A percentile compares a stretch with the other conserved stretches of the same genome.
Evolutionary conservation across 179 eudicot genomes (phyloP).

Genomic region (Pouteria campechiana): DNA sequence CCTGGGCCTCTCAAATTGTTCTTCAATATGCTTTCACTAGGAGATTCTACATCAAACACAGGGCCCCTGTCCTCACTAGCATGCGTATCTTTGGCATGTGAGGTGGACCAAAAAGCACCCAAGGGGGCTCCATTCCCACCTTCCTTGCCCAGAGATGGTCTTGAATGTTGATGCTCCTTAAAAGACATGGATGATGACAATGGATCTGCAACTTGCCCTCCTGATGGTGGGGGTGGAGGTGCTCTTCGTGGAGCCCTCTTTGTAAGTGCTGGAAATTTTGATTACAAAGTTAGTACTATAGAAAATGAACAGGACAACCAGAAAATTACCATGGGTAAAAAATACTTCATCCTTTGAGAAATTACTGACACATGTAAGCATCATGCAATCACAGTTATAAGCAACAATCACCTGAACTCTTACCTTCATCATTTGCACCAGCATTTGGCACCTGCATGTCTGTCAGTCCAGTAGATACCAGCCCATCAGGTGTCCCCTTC

Average conservation of each 20-base stretch:
- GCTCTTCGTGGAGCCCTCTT: conserved; percentile 67
- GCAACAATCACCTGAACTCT: neutral
- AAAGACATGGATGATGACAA: conserved; percentile 27
- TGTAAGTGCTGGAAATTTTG: conserved; percentile 38
- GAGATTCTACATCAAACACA: conserved; percentile 35
- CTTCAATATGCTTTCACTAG: conserved; percentile 10
- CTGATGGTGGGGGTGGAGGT: conserved; percentile 65
- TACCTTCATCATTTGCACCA: neutral
- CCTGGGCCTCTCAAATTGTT: conserved; percentile 21
- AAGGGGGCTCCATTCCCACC: conserved; percentile 31
- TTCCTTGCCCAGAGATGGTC: no score
- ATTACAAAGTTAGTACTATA: no score
- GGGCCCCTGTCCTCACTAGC: conserved; percentile 35
- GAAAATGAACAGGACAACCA: no score
- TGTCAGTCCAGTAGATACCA: conserved; percentile 34
- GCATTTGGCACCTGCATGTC: conserved; percentile 40
- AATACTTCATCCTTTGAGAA: no score
- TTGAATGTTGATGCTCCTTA: no score
- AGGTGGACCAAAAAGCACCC: conserved; percentile 89
- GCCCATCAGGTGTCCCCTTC: conserved; percentile 85
- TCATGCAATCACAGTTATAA: no score
- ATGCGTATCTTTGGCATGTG: conserved; percentile 53
- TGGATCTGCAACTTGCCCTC: conserved; percentile 35
- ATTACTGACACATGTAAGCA: no score
- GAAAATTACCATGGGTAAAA: no score